Conservation (phyloP, 345 rosid genomes). For the Hibiscus tridactylites region DNA sequence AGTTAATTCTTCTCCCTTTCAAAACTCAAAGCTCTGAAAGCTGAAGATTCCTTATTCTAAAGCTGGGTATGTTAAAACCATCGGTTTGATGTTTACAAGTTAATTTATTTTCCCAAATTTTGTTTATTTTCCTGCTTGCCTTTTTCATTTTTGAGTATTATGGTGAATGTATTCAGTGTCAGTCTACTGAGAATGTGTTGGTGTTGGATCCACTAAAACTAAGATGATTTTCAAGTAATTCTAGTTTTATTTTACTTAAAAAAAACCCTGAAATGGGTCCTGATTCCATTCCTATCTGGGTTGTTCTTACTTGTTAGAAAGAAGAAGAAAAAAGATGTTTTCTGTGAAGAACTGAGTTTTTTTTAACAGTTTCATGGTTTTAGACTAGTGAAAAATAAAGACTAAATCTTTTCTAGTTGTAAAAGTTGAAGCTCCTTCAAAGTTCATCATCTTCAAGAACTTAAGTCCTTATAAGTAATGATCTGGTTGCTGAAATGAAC, state of each 20-base stretch:
- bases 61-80: constrained; percentile 5
- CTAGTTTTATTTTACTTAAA: not conserved
- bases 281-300: not conserved
- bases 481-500: not conserved
- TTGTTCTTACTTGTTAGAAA: not conserved
- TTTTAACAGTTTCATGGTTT: not conserved
- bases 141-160: not conserved
- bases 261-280: constrained; percentile 4
- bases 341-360: not conserved
- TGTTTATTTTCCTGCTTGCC: not conserved
- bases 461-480: not conserved
- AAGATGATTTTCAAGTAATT: not conserved
- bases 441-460: not conserved
- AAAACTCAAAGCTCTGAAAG: not conserved
- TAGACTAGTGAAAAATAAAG: not conserved
- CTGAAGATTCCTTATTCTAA: constrained; percentile 16
- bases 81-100: constrained; percentile 3
- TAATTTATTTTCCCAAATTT: not conserved
- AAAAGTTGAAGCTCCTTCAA: not conserved
- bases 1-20: not conserved
- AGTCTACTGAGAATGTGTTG: not conserved
- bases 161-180: constrained; percentile 1
- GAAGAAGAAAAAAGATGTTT: not conserved
- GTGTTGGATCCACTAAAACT: constrained; percentile 12
- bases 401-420: not conserved